Conservation (phyloP, 495 filamentous ascomycete genomes). For the Talaromyces borbonicus region DNA sequence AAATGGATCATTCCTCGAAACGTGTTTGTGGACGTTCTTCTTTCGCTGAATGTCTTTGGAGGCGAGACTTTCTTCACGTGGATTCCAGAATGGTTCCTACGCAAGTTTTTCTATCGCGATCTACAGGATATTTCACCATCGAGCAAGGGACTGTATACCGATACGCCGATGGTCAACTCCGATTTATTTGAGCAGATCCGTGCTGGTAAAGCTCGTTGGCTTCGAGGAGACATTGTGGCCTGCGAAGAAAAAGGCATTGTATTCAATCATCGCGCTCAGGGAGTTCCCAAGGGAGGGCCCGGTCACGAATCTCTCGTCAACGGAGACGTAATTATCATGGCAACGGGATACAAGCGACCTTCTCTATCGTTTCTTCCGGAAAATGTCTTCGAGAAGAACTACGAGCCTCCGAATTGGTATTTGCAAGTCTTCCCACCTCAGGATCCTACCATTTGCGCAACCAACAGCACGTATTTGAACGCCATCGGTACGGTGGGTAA, state of each 20-base stretch:
- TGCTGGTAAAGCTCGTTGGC: slow-evolving; percentile 64
- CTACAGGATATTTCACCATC: slow-evolving; percentile 66
- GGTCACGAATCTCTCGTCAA: slow-evolving; percentile 51
- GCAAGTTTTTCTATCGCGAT: slow-evolving; percentile 77
- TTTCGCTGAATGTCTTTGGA: slow-evolving; percentile 71
- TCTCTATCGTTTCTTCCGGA: slow-evolving; percentile 62
- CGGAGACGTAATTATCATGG: slow-evolving; percentile 73
- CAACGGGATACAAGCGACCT: slow-evolving; percentile 71
- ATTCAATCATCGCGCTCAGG: slow-evolving; percentile 61
- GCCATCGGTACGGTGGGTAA: slow-evolving; percentile 74
- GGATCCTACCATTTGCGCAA: slow-evolving; percentile 55
- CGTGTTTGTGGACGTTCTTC: slow-evolving; percentile 58
- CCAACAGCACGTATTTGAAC: slow-evolving; percentile 77
- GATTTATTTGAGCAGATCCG: slow-evolving; percentile 71
- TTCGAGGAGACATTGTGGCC: slow-evolving; percentile 65
- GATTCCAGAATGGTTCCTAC: slow-evolving; percentile 67
- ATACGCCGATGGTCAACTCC: slow-evolving; percentile 79
- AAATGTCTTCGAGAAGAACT: slow-evolving; percentile 58
- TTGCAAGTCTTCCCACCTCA: slow-evolving; percentile 66
- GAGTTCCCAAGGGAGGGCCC: slow-evolving; percentile 63
- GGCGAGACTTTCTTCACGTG: slow-evolving; percentile 63
- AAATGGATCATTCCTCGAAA: slow-evolving; percentile 89
- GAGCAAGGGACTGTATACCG: slow-evolving; percentile 63
- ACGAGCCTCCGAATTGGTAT: slow-evolving; percentile 79
- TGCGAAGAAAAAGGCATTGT: slow-evolving; percentile 54